Conservation (phyloP, 306 rosid genomes). For the Luffa aegyptiaca region DNA sequence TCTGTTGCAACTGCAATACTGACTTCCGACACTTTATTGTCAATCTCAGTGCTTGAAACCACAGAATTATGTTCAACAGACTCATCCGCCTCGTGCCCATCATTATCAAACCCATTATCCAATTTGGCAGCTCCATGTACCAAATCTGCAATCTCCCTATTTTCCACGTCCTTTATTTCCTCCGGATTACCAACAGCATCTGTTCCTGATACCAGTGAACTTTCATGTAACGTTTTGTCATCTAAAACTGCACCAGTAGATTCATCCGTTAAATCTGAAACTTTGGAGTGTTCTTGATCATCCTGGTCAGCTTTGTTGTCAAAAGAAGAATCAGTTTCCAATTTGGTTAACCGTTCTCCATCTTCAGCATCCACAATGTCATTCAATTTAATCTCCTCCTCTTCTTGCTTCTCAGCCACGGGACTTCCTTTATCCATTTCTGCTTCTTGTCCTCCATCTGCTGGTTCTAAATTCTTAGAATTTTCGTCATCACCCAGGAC, state of each 20-base stretch:
- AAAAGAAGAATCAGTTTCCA: neutral
- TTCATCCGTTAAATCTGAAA: constrained; percentile 15
- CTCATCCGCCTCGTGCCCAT: constrained; percentile 20
- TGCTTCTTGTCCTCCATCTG: constrained; percentile 2
- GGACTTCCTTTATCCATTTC: neutral
- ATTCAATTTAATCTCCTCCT: constrained; percentile 11
- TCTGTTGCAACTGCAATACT: constrained; percentile 2
- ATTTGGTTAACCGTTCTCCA: neutral
- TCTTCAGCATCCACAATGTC: constrained; percentile 16
- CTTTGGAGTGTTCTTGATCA: constrained; percentile 13
- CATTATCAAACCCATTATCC: constrained; percentile 39
- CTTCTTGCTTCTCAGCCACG: constrained; percentile 10
- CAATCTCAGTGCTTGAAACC: constrained; percentile 14
- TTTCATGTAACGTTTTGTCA: constrained; percentile 18
- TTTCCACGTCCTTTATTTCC: constrained; percentile 28
- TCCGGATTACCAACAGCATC: constrained; percentile 37
- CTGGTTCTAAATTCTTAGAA: constrained; percentile 13
- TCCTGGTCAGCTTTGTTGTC: neutral
- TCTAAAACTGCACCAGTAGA: neutral
- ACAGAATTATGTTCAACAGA: constrained; percentile 6
- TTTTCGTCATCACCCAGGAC: constrained; percentile 3
- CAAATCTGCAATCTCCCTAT: constrained; percentile 21
- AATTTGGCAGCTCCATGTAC: constrained; percentile 22
- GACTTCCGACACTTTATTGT: constrained; percentile 4
- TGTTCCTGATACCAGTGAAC: constrained; percentile 23